These are phyloP conservation scores for Cladophialophora chaetospira DNA, from an alignment of 2,329 filamentous ascomycete species.

Conservation along the genomic window DNA sequence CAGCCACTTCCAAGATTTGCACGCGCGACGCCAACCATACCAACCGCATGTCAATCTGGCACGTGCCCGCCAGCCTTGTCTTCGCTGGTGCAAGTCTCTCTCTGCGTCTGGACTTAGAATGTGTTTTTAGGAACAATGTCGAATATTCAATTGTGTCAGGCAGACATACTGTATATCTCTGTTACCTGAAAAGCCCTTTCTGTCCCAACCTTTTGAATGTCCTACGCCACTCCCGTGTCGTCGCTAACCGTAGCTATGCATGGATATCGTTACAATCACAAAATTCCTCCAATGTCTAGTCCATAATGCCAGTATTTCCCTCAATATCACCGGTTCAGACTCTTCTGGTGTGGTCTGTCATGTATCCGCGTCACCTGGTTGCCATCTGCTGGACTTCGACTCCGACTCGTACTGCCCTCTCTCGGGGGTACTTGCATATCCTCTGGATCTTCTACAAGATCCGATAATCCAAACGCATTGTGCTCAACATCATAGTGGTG, in stretches of 20 bases:
- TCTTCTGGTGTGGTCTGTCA: constrained; percentile 29
- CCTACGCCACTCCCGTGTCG: constrained; percentile 22
- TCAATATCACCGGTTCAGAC: constrained; percentile 22
- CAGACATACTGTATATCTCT: not conserved
- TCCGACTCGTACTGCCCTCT: constrained; percentile 22
- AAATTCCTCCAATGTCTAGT: constrained; percentile 1
- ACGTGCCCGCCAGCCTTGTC: not conserved
- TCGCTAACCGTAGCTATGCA: constrained; percentile 32
- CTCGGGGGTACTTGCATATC: constrained; percentile 14
- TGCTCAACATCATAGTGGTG: constrained; percentile 87
- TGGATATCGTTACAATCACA: constrained; percentile 32
- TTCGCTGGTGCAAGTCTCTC: no score
- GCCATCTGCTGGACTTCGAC: constrained; percentile 9
- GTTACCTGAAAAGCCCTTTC: not conserved
- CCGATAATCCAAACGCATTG: constrained; percentile 72
- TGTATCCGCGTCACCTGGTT: constrained; percentile 24
- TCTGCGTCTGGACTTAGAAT: no score
- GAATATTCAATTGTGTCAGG: not conserved
- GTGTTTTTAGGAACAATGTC: no score
- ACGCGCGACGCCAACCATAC: no score
- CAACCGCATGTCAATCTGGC: not conserved
- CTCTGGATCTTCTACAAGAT: constrained; percentile 69
- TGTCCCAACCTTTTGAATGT: not conserved
- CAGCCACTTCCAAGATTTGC: not conserved
- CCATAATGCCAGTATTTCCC: not conserved